Conservation (phyloP, 1,284 basidiomycete species). For the Boletus calvinii region DNA sequence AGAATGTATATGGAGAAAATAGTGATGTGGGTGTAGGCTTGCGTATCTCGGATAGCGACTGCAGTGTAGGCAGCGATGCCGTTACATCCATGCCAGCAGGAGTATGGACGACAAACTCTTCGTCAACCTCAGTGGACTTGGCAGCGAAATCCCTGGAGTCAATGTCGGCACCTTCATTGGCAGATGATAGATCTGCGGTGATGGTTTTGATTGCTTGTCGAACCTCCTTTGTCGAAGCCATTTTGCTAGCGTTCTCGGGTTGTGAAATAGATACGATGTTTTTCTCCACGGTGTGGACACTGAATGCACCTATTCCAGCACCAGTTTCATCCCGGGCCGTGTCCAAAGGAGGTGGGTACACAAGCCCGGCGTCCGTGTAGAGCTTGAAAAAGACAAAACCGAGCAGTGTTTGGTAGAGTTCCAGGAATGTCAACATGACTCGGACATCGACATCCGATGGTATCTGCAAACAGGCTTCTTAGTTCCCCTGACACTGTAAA, state of each 20-base stretch:
- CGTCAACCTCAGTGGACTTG: constrained; percentile 49
- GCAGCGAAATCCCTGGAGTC: constrained; percentile 32
- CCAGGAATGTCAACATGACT: constrained; percentile 98
- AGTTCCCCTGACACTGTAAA: not conserved
- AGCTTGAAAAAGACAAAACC: constrained; percentile 98
- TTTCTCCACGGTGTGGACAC: constrained; percentile 57
- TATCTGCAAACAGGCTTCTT: constrained; percentile 53
- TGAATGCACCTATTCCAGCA: constrained; percentile 90
- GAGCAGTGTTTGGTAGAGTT: constrained; percentile 95
- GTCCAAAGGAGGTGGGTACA: constrained; percentile 95
- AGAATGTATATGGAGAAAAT: constrained; percentile 90
- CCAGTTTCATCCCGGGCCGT: constrained; percentile 81
- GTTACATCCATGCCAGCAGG: constrained; percentile 58
- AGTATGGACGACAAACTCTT: constrained; percentile 68
- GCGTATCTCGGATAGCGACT: constrained; percentile 64
- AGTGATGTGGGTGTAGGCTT: constrained; percentile 56
- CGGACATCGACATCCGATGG: constrained; percentile 96
- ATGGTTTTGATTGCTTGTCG: constrained; percentile 73
- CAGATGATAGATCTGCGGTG: constrained; percentile 33
- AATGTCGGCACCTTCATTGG: constrained; percentile 43
- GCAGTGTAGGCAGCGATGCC: constrained; percentile 73
- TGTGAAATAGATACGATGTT: constrained; percentile 37
- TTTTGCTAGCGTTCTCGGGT: constrained; percentile 53
- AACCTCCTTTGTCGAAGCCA: constrained; percentile 66
- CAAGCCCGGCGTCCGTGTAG: constrained; percentile 90